Conservation (phyloP, 306 rosid genomes). For the Mucuna pruriens region DNA sequence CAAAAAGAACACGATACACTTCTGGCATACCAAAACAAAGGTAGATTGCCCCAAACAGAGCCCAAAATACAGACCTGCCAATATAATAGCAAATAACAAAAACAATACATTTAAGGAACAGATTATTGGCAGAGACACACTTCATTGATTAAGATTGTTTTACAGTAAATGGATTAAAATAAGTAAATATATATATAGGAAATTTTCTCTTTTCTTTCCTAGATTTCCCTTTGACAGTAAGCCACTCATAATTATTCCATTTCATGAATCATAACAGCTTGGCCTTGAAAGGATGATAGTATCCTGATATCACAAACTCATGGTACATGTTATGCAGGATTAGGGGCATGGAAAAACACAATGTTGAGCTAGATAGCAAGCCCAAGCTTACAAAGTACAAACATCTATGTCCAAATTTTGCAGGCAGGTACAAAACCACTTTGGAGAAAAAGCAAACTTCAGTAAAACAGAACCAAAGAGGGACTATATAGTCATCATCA, state of each 20-base stretch:
- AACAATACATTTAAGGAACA: constrained; percentile 13
- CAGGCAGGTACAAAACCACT: background rate
- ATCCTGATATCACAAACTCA: background rate
- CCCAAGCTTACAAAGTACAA: background rate
- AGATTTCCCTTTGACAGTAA: background rate
- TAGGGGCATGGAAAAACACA: background rate
- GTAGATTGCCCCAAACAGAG: constrained; percentile 89
- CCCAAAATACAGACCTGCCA: constrained; percentile 89
- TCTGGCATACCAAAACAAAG: constrained; percentile 91
- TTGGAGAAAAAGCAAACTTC: no score
- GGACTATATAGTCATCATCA: no score
- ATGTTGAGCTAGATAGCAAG: background rate
- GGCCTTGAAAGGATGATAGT: constrained; percentile 17
- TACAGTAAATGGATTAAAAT: background rate
- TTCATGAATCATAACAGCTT: constrained; percentile 22
- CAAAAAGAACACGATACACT: constrained; percentile 90
- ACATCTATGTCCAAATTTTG: background rate
- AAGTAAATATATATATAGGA: background rate
- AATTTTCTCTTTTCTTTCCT: background rate
- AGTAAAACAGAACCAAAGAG: no score
- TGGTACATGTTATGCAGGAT: background rate
- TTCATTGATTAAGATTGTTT: constrained; percentile 14
- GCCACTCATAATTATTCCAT: background rate
- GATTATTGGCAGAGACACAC: constrained; percentile 21
- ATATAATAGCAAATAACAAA: constrained; percentile 18